Evolutionary conservation across 495 filamentous ascomycete genomes (phyloP), one percentile per base, ranked within the genome.

Genomic region (Durotheca rogersii): DNA sequence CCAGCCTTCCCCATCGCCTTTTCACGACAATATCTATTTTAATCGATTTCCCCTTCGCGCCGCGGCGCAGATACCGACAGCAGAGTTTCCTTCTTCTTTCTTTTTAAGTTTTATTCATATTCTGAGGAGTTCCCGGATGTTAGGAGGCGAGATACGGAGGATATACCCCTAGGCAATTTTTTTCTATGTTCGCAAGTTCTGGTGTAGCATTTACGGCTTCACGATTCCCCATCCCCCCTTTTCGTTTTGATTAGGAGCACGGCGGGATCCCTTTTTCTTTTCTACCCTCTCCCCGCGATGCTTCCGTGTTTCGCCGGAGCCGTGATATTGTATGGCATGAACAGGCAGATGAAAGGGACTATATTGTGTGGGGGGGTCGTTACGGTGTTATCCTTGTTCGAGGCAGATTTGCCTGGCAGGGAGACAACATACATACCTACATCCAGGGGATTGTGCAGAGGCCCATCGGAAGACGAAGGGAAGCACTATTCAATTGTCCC

Each of bases 91-190:
- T 9, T 14, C 16, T 44, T 46, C 30, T 14, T 43, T 9, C 17
- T 20, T 44, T 60, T 56, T 51, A 43, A 54, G 49, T 59, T 56
- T 47, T 36, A 18, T 36, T 25, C 29, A 32, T 42, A 19, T 11
- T 39, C 25, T 30, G 19, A 12, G 51, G 51, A 55, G 51, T 56
- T 60, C 40, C 56, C 39, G 46, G 46, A 53, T 36, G 56, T 53
- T 50, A 29, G 47, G 18, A 46, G 49, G 56, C 41, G 37, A 48
- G 56, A 56, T 41, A 51, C 38, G 56, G 47, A 60, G 56, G 56
- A 60, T 60, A 60, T 60, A 60, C 56, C 56, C 56, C 49, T n/a
- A 27, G 45, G 41, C 31, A 20, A 43, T 52, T 48, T 47, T 47
- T 12, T 45, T 34, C 30, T 36, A 31, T 34, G 7, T 39, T 20